phyloP scores from a whole-genome alignment of 306 rosid genomes.

The Echinosophora koreensis region DNA sequence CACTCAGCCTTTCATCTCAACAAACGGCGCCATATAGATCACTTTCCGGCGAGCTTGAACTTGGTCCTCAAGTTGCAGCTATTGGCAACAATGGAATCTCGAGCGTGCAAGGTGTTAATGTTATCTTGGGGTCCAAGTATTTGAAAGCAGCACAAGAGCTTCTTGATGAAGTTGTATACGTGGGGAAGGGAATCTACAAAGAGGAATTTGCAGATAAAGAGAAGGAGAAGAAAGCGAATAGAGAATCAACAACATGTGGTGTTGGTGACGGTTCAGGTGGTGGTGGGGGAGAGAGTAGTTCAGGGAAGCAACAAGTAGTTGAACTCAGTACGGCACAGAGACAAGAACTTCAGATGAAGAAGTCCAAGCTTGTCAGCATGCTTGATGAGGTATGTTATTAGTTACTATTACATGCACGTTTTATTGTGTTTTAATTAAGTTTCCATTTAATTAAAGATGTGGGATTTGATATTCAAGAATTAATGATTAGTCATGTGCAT shows the following conservation, averaged over 20 bases:
- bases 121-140: conserved; percentile 66
- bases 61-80: background rate
- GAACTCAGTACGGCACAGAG: conserved; percentile 71
- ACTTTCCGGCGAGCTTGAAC: conserved; percentile 46
- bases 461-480: no score
- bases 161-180: conserved; percentile 75
- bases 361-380: conserved; percentile 78
- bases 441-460: no score
- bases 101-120: conserved; percentile 43
- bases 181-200: conserved; percentile 54
- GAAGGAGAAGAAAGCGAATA: conserved; percentile 56
- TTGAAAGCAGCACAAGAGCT: conserved; percentile 72
- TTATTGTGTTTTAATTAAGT: no score
- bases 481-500: no score
- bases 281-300: conserved; percentile 41
- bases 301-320: conserved; percentile 43
- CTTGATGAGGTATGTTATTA: conserved; percentile 73
- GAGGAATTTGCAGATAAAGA: conserved; percentile 34
- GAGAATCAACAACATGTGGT: conserved; percentile 38
- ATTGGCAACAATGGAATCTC: conserved; percentile 42
- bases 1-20: conserved; percentile 63
- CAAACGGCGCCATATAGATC: conserved; percentile 41
- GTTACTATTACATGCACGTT: background rate
- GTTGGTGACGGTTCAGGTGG: conserved; percentile 45
- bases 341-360: conserved; percentile 87